These are phyloP conservation scores for Irpex lacteus DNA, from an alignment of 1,284 basidiomycete genomes.

Conservation along the genomic window DNA sequence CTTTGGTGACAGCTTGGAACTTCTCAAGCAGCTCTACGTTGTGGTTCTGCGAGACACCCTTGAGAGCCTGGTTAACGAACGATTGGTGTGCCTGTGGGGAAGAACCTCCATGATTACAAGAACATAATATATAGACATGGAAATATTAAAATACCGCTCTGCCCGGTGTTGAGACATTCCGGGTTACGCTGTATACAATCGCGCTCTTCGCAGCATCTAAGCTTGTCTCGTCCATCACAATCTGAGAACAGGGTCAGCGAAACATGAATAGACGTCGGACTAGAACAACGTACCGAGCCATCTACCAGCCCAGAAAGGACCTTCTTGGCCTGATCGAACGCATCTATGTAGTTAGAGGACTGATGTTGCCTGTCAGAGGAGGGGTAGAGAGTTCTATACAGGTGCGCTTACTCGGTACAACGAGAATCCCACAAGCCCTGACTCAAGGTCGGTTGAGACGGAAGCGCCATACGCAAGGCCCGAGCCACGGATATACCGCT, in stretches of 20 bases:
- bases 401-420: constrained; percentile 69
- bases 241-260: constrained; percentile 41
- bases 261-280: neutral
- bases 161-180: constrained; percentile 79
- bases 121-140: neutral
- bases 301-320: constrained; percentile 77
- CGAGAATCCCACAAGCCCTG: constrained; percentile 78
- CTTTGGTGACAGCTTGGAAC: constrained; percentile 76
- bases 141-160: constrained; percentile 62
- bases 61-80: constrained; percentile 86
- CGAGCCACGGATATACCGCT: constrained; percentile 86
- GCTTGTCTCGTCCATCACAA: constrained; percentile 78
- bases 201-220: constrained; percentile 92
- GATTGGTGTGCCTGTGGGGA: constrained; percentile 65
- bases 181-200: constrained; percentile 83
- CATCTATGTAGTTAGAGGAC: constrained; percentile 87
- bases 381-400: neutral
- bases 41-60: constrained; percentile 71
- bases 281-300: constrained; percentile 57
- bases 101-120: constrained; percentile 1
- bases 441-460: constrained; percentile 77
- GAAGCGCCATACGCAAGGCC: constrained; percentile 94
- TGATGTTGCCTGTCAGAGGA: constrained; percentile 29
- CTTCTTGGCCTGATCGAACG: constrained; percentile 78
- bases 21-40: constrained; percentile 75